These are phyloP conservation scores for Stipa capillata DNA, from an alignment of 176 grass and related monocot genomes.

Conservation along the genomic window DNA sequence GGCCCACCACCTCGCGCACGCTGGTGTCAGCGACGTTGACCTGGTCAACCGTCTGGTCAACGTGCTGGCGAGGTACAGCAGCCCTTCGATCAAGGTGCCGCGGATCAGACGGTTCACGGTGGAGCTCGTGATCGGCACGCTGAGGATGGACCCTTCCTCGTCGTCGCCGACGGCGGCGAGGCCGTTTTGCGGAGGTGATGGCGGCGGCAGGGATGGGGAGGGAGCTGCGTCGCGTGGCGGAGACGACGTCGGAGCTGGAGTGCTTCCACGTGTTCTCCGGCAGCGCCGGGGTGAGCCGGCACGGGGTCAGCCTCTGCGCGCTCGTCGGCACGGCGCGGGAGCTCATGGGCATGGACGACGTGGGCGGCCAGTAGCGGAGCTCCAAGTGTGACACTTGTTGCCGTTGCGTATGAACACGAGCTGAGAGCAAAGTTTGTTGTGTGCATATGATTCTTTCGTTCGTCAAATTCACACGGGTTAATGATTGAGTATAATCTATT, in stretches of 20 bases:
- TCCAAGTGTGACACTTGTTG: neutral
- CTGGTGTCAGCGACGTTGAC: neutral
- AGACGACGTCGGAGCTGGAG: slow-evolving; percentile 66
- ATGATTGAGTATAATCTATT: neutral
- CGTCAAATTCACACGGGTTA: neutral
- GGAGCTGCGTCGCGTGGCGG: slow-evolving; percentile 35
- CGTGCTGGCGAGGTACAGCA: slow-evolving; percentile 26
- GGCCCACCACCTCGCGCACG: neutral
- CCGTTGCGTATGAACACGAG: neutral
- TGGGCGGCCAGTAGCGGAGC: neutral
- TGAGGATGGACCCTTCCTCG: neutral
- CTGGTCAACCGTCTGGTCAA: slow-evolving; percentile 21
- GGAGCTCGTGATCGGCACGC: slow-evolving; percentile 38
- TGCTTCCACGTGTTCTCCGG: slow-evolving; percentile 77
- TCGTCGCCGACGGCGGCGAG: neutral
- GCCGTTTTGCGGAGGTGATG: slow-evolving; percentile 7
- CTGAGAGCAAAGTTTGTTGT: neutral
- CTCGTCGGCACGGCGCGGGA: slow-evolving; percentile 39
- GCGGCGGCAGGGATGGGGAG: slow-evolving; percentile 15
- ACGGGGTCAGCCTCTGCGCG: slow-evolving; percentile 22
- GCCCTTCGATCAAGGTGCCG: slow-evolving; percentile 46
- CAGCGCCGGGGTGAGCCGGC: slow-evolving; percentile 42
- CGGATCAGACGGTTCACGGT: slow-evolving; percentile 44
- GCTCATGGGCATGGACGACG: neutral
- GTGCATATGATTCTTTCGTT: neutral